Evolutionary conservation across 441 rosid species (phyloP), one percentile per base, ranked within the genome.

Genomic region (Daphne laureola): DNA sequence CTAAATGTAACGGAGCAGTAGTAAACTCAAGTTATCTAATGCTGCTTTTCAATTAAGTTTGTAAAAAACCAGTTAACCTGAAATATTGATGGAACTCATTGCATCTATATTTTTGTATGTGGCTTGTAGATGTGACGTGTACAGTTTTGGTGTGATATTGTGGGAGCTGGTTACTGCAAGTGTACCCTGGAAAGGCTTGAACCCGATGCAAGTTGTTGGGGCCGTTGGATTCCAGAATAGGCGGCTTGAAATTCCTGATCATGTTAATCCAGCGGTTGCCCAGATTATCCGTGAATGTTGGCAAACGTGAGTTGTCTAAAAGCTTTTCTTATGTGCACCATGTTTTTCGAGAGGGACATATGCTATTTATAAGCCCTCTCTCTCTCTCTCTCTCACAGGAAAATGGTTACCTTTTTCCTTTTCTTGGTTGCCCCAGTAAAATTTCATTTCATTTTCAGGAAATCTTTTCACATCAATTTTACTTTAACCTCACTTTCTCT

Each of bases 121-220:
- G 57, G 61, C 62, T 62, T 59, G 68, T 86, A 93, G 99, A 76
- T 93, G 96, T 63, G 99, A 94, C 63, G 95, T 94, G 54, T 94
- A 85, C 77, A 94, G 99, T 67, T 94, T 87, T 74, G 99, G 99
- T 55, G 97, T 94, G 48, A 94, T 94, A 76, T 71, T 90, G 55
- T 94, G 99, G 99, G 99, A 94, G 70, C 45, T 94, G 69, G 77
- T 80, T 23, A 90, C 99, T 35, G 68, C 80, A 68, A 53, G 66
- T 25, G 62, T 87, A 52, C 99, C 99, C 8, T 94, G 99, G 99
- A 82, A 77, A 73, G 97, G 97, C 46, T 73, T 94, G 80, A 94
- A 94, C 55, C 96, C 99, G 8, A 90, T 90, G 96, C 99, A 94
- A 67, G 99, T 94, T 41, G 99, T 94, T 59, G 99, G 97, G 63